phyloP scores from a whole-genome alignment of 2,329 filamentous ascomycete species.

The Aurifilum marmelostoma region DNA sequence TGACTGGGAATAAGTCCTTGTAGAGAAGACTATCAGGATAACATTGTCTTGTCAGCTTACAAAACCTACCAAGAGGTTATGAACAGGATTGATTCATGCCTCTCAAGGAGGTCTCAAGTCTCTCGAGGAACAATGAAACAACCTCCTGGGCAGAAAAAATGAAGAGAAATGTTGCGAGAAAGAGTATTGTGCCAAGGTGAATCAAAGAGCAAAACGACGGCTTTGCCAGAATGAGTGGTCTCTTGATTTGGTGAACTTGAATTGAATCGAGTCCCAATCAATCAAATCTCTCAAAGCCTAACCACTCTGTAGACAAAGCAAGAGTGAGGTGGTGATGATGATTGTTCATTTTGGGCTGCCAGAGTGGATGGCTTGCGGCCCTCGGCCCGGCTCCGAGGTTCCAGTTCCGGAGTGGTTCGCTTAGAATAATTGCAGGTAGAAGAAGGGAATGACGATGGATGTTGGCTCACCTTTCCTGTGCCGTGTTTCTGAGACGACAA shows the following conservation, averaged over 20 bases:
- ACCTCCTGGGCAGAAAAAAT: background rate
- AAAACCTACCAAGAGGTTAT: background rate
- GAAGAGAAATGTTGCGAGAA: background rate
- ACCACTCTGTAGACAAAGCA: background rate
- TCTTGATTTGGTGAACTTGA: background rate
- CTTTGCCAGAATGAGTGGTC: background rate
- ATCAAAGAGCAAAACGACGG: background rate
- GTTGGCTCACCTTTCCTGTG: constrained; percentile 3
- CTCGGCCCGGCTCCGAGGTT: constrained; percentile 8
- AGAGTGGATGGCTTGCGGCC: background rate
- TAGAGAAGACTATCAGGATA: constrained; percentile 4
- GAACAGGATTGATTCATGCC: background rate
- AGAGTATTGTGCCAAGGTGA: too few species aligned
- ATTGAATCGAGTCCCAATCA: background rate
- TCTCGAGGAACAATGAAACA: background rate
- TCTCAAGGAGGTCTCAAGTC: background rate
- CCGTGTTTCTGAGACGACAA: background rate
- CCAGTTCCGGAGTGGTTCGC: background rate
- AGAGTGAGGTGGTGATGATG: background rate
- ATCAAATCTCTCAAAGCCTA: background rate
- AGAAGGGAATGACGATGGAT: background rate
- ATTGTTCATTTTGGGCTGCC: background rate
- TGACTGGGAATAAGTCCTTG: constrained; percentile 1
- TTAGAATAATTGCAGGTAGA: background rate
- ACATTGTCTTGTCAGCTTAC: constrained; percentile 11